phyloP scores from a whole-genome alignment of 169 alveolate genomes.

The Plasmodium cynomolgi region DNA sequence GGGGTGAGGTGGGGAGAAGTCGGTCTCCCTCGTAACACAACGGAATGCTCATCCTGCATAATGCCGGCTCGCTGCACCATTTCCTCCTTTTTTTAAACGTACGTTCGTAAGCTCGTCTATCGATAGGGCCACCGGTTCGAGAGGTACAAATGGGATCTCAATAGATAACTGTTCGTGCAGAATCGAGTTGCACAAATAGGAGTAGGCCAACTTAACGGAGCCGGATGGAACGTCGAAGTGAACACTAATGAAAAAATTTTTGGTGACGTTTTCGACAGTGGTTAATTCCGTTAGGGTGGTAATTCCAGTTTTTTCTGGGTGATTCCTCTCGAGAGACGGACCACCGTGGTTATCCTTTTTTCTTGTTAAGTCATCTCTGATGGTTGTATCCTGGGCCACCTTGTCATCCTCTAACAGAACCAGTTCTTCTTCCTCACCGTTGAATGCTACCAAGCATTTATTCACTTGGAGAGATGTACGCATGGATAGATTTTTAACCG shows the following conservation, averaged over 20 bases:
- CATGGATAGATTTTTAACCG: neutral
- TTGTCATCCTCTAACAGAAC: neutral
- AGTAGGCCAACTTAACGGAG: neutral
- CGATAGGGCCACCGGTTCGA: conserved; percentile 12
- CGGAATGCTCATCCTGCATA: no score
- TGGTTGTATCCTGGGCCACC: neutral
- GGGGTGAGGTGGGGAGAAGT: neutral
- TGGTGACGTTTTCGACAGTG: neutral
- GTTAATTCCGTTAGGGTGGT: neutral
- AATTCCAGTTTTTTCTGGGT: neutral
- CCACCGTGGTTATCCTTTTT: neutral
- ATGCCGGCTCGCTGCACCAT: neutral
- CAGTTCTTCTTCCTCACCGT: neutral
- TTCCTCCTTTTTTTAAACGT: neutral
- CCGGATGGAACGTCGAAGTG: neutral
- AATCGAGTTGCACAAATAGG: neutral
- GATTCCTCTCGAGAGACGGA: neutral
- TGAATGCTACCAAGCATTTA: neutral
- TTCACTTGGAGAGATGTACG: neutral
- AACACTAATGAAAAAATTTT: neutral
- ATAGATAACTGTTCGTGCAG: neutral
- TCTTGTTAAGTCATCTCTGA: neutral
- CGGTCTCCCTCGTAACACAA: neutral
- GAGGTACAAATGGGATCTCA: conserved; percentile 6
- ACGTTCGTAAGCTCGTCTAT: conserved; percentile 51